A percentile compares a stretch with the other conserved stretches of the same genome.
These are phyloP conservation scores for Scalesia atractyloides DNA, from an alignment of 129 eudicot species.

Conservation along the genomic window DNA sequence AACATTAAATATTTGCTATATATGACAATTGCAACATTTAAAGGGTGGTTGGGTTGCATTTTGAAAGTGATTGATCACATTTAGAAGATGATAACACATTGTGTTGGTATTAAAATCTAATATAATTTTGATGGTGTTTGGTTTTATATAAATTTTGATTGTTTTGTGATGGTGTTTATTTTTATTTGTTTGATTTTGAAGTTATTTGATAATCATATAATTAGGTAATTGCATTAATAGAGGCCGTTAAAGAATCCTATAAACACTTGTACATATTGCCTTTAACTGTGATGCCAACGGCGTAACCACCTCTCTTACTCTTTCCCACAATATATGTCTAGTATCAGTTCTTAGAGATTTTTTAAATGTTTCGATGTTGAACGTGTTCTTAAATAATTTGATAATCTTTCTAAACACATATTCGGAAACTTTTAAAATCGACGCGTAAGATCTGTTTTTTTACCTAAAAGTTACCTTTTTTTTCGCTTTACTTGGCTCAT, in stretches of 20 bases:
- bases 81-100: background rate
- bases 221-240: too few species aligned
- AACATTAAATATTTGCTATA: background rate
- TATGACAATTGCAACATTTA: background rate
- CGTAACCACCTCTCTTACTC: too few species aligned
- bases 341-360: too few species aligned
- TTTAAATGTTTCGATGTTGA: too few species aligned
- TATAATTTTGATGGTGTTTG: background rate
- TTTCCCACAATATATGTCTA: too few species aligned
- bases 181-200: background rate
- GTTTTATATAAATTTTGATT: background rate
- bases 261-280: too few species aligned
- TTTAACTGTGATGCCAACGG: too few species aligned
- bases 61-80: background rate
- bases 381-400: background rate
- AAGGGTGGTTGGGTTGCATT: background rate
- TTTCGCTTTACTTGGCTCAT: background rate
- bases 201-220: background rate
- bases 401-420: background rate
- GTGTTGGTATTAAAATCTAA: background rate
- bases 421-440: background rate
- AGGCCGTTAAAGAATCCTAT: too few species aligned
- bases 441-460: background rate
- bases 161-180: background rate
- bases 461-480: background rate